Percentiles rank a stretch among this genome's conserved stretches.
Evolutionary conservation across 257 asterid species (phyloP).

Genomic region (Lycium barbarum): DNA sequence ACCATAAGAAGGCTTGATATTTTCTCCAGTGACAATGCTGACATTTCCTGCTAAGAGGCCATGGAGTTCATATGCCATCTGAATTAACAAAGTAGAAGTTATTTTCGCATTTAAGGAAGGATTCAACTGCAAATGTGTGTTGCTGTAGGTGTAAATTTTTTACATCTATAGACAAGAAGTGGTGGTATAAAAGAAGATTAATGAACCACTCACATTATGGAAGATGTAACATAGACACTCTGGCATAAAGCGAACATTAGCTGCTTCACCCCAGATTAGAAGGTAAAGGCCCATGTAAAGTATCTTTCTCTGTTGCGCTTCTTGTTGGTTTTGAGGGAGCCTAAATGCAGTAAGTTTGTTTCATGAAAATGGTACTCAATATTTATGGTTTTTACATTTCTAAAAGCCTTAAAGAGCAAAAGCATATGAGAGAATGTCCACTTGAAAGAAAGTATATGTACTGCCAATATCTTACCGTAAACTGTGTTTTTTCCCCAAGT

Average conservation of each 20-base stretch:
- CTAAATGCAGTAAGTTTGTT: constrained; percentile 46
- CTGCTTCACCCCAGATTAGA: constrained; percentile 99
- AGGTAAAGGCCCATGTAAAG: constrained; percentile 98
- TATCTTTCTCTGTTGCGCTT: constrained; percentile 89
- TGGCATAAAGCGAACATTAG: constrained; percentile 94
- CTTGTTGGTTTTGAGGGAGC: constrained; percentile 85
- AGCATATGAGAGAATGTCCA: constrained; percentile 17
- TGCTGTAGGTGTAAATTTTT: constrained; percentile 17
- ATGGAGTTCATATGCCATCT: constrained; percentile 99
- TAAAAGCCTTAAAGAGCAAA: not conserved
- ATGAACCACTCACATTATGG: constrained; percentile 75
- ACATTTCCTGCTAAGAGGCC: constrained; percentile 99
- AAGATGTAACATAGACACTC: constrained; percentile 99
- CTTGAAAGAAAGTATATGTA: constrained; percentile 24
- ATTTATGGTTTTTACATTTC: not conserved
- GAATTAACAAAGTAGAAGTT: constrained; percentile 37
- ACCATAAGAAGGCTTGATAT: constrained; percentile 96
- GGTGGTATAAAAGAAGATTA: constrained; percentile 33
- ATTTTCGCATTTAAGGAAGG: constrained; percentile 1
- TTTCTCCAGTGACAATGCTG: constrained; percentile 98
- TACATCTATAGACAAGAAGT: not conserved
- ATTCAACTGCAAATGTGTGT: constrained; percentile 7
- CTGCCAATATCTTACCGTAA: constrained; percentile 64
- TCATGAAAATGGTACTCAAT: not conserved
- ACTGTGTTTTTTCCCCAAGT: constrained; percentile 93